Evolutionary conservation across 371 early-diverging fungal species (phyloP), one percentile per base, ranked within the genome.

Genomic region (Smittium culicis): DNA sequence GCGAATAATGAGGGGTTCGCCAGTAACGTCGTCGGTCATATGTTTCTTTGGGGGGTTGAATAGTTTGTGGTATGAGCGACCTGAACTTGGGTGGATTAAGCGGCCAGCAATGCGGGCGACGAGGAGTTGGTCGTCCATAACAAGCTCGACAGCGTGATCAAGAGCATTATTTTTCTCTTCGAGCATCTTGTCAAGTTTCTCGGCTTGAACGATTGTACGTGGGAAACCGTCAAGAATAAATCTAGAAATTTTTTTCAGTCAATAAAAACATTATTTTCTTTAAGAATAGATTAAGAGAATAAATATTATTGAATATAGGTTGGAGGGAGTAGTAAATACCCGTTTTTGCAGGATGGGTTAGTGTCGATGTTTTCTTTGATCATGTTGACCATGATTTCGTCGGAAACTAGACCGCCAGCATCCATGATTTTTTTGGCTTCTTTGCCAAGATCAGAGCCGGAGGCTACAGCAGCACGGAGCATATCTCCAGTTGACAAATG

Each of bases 171-270:
- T 85, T 67, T 88, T 84, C 67, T 78, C 67, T 35, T 86, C 88
- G 67, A 97, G 85, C 96, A 96, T 96, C 64, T 86, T 83, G 79
- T 98, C 97, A 72, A 99, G 83, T 85, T 93, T 96, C 78, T 96
- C 89, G 30, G 99, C 98, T 82, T 99, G 99, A 58, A 85, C 87
- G 67, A 96, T 90, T 55, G 96, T 99, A 73, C 99, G 90, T 67
- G 99, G 99, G 88, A 97, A 99, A 55, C 99, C 99, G 78, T 99
- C 99, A n/a, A 99, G 83, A 74, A 99, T 95, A 82, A 97, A 99
- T 60, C 66, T 59, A 59, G n/a, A n/a, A n/a, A n/a, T n/a, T n/a
- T n/a, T n/a, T n/a, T n/a, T n/a, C n/a, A 32, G 30, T 58, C n/a
- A 29, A 27, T 11, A 59, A 34, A 35, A 62, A 62, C 8, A 30